Evolutionary conservation across 306 rosid species (phyloP), one percentile per base, ranked within the genome.

Genomic region (Vigna angularis): DNA sequence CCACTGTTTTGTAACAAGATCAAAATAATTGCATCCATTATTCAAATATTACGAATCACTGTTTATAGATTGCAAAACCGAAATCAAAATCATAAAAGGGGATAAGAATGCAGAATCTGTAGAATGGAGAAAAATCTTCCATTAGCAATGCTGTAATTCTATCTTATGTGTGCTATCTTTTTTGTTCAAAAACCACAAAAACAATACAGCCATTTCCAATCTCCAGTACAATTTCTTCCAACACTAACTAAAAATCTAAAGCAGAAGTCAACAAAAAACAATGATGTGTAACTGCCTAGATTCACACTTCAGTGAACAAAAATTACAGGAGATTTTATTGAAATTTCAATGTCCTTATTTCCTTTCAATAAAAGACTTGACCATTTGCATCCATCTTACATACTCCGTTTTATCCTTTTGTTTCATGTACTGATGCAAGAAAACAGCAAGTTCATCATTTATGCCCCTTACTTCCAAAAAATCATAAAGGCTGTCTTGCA

Each of bases 381-480:
- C 86, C 44, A 79, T 89, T 83, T 53, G 85, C 94, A 95, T 82
- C 98, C 98, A 95, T 84, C 84, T 83, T 79, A 91, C 30, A 47
- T 88, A 69, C 86, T 95, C 98, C 6, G 82, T 79, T 84, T 88
- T 93, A 72, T 87, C 95, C 86, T 95, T 95, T 80, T 84, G 84
- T 85, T 88, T 93, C 86, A 89, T 83, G 88, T 91, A 93, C 38
- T 76, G 74, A 71, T 93, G 93, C 86, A 93, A 74, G 89, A 91
- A 93, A 79, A 50, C 80, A 32, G 97, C 91, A 44, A 95, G 90
- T 64, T 87, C 81, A 40, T 89, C 93, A 44, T 75, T 73, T 74
- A 91, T 83, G 42, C 91, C 93, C 87, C 99, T 89, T 45, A 72
- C 89, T 83, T 93, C 99, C 84, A 89, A 85, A 89, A 89, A 93